Conservation (phyloP, 306 rosid genomes). For the Begonia peltatifolia region DNA sequence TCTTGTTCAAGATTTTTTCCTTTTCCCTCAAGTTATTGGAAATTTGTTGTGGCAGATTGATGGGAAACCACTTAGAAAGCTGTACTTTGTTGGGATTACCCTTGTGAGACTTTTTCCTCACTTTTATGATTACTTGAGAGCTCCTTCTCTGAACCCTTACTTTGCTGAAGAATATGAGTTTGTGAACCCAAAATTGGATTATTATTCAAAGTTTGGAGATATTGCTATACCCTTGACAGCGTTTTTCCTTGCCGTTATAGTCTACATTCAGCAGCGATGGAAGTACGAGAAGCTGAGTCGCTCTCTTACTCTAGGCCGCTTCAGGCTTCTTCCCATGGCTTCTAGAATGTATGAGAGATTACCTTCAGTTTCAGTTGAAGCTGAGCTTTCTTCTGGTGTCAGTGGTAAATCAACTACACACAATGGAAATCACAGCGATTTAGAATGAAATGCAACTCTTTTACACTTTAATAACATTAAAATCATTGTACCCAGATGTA, state of each 20-base stretch:
- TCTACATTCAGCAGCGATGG: conserved; percentile 69
- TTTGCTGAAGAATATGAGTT: conserved; percentile 49
- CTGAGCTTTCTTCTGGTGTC: conserved; percentile 52
- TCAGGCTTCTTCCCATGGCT: conserved; percentile 42
- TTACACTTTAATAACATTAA: too few species aligned
- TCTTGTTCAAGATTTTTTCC: conserved; percentile 79
- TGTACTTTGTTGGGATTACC: conserved; percentile 70
- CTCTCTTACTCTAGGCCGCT: conserved; percentile 28
- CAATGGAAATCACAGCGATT: too few species aligned
- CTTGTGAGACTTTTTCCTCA: conserved; percentile 80
- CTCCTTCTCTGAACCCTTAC: conserved; percentile 54
- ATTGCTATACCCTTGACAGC: conserved; percentile 57
- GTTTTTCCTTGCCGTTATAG: conserved; percentile 41
- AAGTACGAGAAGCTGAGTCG: conserved; percentile 54
- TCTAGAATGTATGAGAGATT: conserved; percentile 64
- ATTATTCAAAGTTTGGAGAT: conserved; percentile 69
- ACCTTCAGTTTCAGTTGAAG: conserved; percentile 48
- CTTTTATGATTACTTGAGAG: conserved; percentile 54
- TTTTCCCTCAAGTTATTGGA: conserved; percentile 74
- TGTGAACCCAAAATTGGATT: conserved; percentile 54
- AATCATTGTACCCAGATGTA: too few species aligned
- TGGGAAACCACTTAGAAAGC: conserved; percentile 56
- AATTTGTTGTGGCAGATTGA: conserved; percentile 73
- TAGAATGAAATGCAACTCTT: too few species aligned
- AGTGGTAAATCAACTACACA: too few species aligned